A percentile compares a stretch with the other conserved stretches of the same genome.
Conservation (phyloP, 1,139 yeast species). For the Blastobotrys illinoisensis region DNA sequence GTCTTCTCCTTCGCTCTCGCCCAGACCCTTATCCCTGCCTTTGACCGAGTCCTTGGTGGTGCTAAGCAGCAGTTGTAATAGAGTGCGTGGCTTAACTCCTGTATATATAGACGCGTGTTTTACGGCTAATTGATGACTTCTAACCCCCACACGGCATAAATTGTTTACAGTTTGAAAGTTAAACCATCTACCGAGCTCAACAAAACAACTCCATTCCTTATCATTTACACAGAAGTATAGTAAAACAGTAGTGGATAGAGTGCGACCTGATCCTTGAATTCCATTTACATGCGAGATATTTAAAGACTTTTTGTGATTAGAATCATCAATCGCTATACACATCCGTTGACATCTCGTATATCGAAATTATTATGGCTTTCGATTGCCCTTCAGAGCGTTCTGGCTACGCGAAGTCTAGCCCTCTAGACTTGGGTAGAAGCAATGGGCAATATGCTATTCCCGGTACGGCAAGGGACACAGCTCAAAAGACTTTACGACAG, state of each 20-base stretch:
- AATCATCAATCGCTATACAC: background rate
- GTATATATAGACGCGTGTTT: background rate
- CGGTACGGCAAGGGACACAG: background rate
- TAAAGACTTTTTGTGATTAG: background rate
- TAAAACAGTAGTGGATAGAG: background rate
- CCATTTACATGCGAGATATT: background rate
- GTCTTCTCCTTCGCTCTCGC: conserved; percentile 96
- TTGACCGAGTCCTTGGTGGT: conserved; percentile 51
- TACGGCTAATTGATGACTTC: background rate
- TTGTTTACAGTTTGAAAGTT: background rate
- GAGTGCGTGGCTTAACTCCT: background rate
- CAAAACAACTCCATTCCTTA: too few species aligned
- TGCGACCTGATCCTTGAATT: background rate
- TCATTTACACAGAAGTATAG: background rate
- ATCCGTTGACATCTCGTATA: background rate
- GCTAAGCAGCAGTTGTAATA: conserved; percentile 9
- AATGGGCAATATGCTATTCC: background rate
- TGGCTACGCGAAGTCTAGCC: background rate
- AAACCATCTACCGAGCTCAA: too few species aligned
- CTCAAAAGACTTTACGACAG: background rate
- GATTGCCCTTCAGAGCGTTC: background rate
- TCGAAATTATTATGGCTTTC: background rate
- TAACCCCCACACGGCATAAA: too few species aligned
- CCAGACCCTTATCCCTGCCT: conserved; percentile 92
- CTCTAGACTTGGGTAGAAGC: background rate